A percentile compares a stretch with the other conserved stretches of the same genome.
Conservation (phyloP, 2,329 filamentous ascomycete genomes). For the Fusarium sp. region DNA sequence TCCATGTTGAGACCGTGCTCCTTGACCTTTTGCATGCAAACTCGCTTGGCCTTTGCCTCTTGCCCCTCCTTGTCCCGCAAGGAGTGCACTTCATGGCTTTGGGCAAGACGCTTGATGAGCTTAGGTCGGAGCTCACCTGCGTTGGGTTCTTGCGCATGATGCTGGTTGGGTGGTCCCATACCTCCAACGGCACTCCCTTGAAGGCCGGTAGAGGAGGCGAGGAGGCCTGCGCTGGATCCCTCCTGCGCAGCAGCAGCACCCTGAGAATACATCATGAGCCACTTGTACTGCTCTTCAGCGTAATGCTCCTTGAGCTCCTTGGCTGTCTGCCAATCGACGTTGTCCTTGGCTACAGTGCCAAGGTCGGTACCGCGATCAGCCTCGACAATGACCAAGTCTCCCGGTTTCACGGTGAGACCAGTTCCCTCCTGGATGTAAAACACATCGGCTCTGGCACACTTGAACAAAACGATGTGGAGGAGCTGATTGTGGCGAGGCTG, state of each 20-base stretch:
- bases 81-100: slow-evolving; percentile 89
- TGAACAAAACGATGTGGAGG: slow-evolving; percentile 94
- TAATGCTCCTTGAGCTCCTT: slow-evolving; percentile 93
- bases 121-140: slow-evolving; percentile 90
- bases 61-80: slow-evolving; percentile 97
- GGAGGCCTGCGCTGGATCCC: slow-evolving; percentile 72
- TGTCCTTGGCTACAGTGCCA: slow-evolving; percentile 90
- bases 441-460: slow-evolving; percentile 93
- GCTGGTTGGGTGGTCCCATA: slow-evolving; percentile 82
- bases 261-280: slow-evolving; percentile 98
- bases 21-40: slow-evolving; percentile 96
- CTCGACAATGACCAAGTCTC: slow-evolving; percentile 97
- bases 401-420: slow-evolving; percentile 89
- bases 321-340: slow-evolving; percentile 89
- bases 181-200: slow-evolving; percentile 82
- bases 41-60: slow-evolving; percentile 96
- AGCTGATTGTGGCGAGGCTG: slow-evolving; percentile 78
- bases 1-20: slow-evolving; percentile 98
- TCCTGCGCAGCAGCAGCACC: slow-evolving; percentile 77
- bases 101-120: slow-evolving; percentile 95
- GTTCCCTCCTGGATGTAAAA: slow-evolving; percentile 98
- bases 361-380: slow-evolving; percentile 96
- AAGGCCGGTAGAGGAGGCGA: slow-evolving; percentile 75
- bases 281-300: slow-evolving; percentile 95
- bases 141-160: slow-evolving; percentile 80